These are phyloP conservation scores for Clohesyomyces aquaticus DNA, from an alignment of 495 filamentous ascomycete species.

Conservation along the genomic window DNA sequence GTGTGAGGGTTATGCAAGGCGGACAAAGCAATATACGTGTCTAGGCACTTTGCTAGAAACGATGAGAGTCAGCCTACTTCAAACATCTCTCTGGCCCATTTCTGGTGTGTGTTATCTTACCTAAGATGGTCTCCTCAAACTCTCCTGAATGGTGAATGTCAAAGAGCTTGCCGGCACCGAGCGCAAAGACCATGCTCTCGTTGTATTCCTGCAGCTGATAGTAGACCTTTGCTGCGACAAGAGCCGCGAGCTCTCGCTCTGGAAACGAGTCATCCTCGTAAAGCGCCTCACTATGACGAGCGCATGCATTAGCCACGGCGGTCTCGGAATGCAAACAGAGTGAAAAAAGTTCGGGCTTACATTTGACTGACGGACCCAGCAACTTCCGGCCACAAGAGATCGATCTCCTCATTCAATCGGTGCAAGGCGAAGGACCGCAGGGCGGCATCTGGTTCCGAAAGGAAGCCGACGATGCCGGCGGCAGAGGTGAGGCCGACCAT, in stretches of 20 bases:
- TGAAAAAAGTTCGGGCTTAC: conserved; percentile 55
- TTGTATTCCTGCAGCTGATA: conserved; percentile 99
- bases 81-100: too few relatives aligned
- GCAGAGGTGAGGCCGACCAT: conserved; percentile 97
- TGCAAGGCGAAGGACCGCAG: conserved; percentile 92
- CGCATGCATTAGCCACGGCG: conserved; percentile 24
- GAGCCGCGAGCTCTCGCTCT: conserved; percentile 88
- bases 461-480: conserved; percentile 90
- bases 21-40: conserved; percentile 92
- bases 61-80: background rate
- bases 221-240: conserved; percentile 96
- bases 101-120: too few relatives aligned
- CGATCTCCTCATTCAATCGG: conserved; percentile 91
- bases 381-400: conserved; percentile 96
- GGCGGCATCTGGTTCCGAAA: conserved; percentile 90
- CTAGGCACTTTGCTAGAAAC: conserved; percentile 80
- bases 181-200: conserved; percentile 97
- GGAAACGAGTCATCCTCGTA: conserved; percentile 96
- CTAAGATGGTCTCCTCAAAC: conserved; percentile 98
- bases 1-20: conserved; percentile 65
- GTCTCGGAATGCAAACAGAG: background rate
- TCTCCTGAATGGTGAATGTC: conserved; percentile 88
- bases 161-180: conserved; percentile 94
- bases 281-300: conserved; percentile 76
- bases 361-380: conserved; percentile 89